These are phyloP conservation scores for Melanogaster broomeanus DNA, from an alignment of 768 basidiomycete genomes.

Conservation along the genomic window DNA sequence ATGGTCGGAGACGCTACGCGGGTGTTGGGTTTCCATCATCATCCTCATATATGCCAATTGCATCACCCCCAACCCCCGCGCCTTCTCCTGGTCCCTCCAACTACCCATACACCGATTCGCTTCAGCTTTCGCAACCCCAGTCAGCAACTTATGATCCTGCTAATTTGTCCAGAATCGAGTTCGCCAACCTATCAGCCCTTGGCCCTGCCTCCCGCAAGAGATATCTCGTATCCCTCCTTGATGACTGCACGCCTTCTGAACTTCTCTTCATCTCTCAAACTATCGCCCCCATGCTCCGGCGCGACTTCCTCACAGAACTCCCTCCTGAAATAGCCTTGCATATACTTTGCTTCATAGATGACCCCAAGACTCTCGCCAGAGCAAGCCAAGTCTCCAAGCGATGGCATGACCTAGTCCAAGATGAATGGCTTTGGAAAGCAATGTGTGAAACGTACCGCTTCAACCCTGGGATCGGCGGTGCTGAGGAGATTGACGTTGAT, in stretches of 20 bases:
- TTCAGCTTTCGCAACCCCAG: constrained; percentile 19
- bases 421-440: constrained; percentile 79
- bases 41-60: constrained; percentile 52
- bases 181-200: constrained; percentile 31
- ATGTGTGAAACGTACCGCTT: constrained; percentile 68
- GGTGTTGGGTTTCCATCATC: constrained; percentile 22
- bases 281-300: constrained; percentile 64
- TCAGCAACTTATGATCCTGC: constrained; percentile 21
- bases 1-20: constrained; percentile 16
- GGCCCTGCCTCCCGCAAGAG: constrained; percentile 47
- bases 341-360: constrained; percentile 75
- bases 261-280: constrained; percentile 65
- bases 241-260: constrained; percentile 58
- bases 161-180: constrained; percentile 32
- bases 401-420: constrained; percentile 71
- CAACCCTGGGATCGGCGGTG: constrained; percentile 15
- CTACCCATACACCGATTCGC: constrained; percentile 41
- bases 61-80: constrained; percentile 62
- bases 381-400: constrained; percentile 68
- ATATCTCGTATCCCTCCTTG: constrained; percentile 51
- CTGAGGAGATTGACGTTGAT: constrained; percentile 26
- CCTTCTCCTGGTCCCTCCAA: constrained; percentile 57
- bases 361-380: constrained; percentile 68
- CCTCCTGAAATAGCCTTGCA: constrained; percentile 75
- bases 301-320: constrained; percentile 57